Conservation (phyloP, 192 early-diverging fungal genomes). For the Coemansia guatemalensis region DNA sequence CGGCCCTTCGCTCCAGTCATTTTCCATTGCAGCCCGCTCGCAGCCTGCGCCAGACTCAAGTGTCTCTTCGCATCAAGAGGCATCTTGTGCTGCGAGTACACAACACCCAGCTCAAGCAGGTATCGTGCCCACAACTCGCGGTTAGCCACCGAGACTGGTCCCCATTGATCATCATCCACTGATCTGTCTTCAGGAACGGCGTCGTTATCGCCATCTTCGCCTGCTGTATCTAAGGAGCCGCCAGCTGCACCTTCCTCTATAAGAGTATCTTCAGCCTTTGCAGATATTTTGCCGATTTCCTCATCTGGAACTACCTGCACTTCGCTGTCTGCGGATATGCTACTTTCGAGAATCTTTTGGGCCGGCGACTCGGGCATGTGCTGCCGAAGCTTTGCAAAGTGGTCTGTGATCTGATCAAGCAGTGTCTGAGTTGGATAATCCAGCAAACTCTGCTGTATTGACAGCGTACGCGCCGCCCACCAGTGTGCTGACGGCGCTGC, state of each 20-base stretch:
- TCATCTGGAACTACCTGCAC: background rate
- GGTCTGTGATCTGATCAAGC: constrained; percentile 53
- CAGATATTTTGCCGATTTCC: background rate
- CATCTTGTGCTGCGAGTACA: constrained; percentile 75
- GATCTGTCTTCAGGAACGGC: background rate
- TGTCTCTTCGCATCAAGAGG: constrained; percentile 63
- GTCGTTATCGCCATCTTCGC: background rate
- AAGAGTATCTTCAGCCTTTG: background rate
- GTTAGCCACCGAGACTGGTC: constrained; percentile 3
- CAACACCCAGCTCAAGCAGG: constrained; percentile 77
- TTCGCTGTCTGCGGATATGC: background rate
- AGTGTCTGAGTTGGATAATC: constrained; percentile 56
- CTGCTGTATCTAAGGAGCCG: background rate
- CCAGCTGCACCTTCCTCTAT: constrained; percentile 2
- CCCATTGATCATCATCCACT: constrained; percentile 12
- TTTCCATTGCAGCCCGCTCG: constrained; percentile 79
- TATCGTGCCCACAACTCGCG: constrained; percentile 60
- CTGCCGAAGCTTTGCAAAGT: constrained; percentile 10
- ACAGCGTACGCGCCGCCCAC: constrained; percentile 74
- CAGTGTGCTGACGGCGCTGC: constrained; percentile 54
- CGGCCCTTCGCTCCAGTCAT: constrained; percentile 87
- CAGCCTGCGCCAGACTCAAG: constrained; percentile 73
- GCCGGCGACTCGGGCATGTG: constrained; percentile 25
- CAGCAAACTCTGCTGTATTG: constrained; percentile 69
- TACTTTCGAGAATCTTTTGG: background rate